Evolutionary conservation across 805 yeast genomes (phyloP), one percentile per base, ranked within the genome.

Genomic region (Candida maris): DNA sequence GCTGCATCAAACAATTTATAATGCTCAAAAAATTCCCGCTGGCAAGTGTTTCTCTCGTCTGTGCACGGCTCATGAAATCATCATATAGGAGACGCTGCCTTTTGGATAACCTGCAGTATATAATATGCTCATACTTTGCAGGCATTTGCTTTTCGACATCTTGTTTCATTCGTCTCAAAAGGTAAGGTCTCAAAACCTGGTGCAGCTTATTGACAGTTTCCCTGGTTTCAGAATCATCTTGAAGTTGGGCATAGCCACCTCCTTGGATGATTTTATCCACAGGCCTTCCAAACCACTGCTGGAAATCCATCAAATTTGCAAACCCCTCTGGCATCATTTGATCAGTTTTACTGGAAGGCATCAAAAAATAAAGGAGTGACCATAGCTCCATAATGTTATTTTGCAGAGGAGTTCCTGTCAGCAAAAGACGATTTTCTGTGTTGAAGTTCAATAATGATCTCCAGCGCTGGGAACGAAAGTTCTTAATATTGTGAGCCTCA

Each of bases 101-200:
- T 51, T 93, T 88, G 2, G 97, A 88, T 30, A 93, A 65, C 19
- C 95, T 75, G 65, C 98, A 94, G 56, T 85, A 86, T 5, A 93
- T 80, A 40, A 93, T 81, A 59, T 93, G 99, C 58, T 93, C 99
- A 59, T 88, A 85, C 55, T 93, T 93, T 0, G 85, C 96, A 1
- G 99, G 99, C 98, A 93, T 93, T 61, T 93, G 98, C 54, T 91
- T 88, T 52, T 93, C 99, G 10, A 93, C 99, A 61, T 93, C 99
- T 15, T 85, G 87, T 57, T 93, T 93, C 54, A 93, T 72, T 46
- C 99, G 79, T 58, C 99, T 78, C 41, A 93, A 66, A 26, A 93
- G 65, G 53, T 91, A 93, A 0, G 99, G 99, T 45, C 98, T 75
- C 48, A 93, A 66, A 15, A 93, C 95, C 57, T 87, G 95, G 62